Conservation (phyloP, 1,284 basidiomycete genomes). For the Bjerkandera adusta region DNA sequence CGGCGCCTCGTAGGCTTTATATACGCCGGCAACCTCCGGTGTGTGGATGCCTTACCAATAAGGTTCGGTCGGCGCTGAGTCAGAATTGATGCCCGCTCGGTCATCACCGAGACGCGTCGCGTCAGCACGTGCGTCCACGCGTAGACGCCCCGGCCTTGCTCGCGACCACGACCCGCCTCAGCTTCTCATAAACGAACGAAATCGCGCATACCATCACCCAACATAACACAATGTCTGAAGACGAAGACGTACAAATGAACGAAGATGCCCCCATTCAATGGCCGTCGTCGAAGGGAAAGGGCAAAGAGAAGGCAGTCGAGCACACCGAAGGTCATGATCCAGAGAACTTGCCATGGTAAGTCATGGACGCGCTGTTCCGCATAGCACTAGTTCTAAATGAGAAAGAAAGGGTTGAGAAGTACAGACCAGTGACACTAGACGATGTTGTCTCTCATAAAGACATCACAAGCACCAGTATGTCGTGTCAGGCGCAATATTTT, state of each 20-base stretch:
- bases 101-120: constrained; percentile 23
- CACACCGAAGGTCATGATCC: constrained; percentile 40
- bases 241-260: constrained; percentile 52
- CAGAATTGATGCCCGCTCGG: constrained; percentile 19
- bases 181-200: background rate
- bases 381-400: background rate
- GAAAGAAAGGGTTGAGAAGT: constrained; percentile 87
- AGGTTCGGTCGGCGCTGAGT: constrained; percentile 20
- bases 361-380: constrained; percentile 8
- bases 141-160: constrained; percentile 6
- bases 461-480: constrained; percentile 87
- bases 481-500: background rate
- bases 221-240: constrained; percentile 56
- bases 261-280: constrained; percentile 42
- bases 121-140: constrained; percentile 14
- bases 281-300: constrained; percentile 41
- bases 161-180: constrained; percentile 12
- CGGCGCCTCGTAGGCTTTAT: constrained; percentile 15
- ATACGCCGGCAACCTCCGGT: constrained; percentile 17
- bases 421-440: constrained; percentile 82
- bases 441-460: constrained; percentile 96
- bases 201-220: background rate
- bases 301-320: constrained; percentile 64
- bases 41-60: constrained; percentile 33
- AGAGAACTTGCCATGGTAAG: constrained; percentile 75